Evolutionary conservation across 768 basidiomycete species (phyloP).

Genomic region (Lactarius sanguifluus): DNA sequence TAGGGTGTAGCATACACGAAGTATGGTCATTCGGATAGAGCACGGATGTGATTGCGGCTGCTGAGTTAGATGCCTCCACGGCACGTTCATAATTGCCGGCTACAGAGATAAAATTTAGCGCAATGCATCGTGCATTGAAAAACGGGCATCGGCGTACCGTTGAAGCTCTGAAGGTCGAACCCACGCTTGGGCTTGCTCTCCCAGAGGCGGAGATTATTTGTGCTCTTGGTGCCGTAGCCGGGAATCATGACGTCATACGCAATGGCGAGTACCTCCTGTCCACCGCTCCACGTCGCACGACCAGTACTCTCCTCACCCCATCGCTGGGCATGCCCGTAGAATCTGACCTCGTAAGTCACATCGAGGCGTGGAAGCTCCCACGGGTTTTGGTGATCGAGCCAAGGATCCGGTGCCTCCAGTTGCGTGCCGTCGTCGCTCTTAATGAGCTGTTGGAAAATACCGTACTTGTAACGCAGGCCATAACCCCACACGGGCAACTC

Average conservation of each 20-base stretch:
- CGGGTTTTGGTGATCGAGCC: conserved; percentile 85
- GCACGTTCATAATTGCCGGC: conserved; percentile 93
- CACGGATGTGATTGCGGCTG: conserved; percentile 91
- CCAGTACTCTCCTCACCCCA: conserved; percentile 51
- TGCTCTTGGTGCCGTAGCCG: conserved; percentile 78
- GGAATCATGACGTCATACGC: conserved; percentile 97
- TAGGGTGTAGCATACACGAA: conserved; percentile 35
- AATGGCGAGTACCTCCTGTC: conserved; percentile 90
- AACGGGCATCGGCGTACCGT: conserved; percentile 49
- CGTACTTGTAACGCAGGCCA: conserved; percentile 88
- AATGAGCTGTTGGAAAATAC: conserved; percentile 94
- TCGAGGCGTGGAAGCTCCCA: conserved; percentile 89
- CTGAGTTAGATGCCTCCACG: conserved; percentile 84
- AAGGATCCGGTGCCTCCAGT: conserved; percentile 90
- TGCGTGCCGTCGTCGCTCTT: conserved; percentile 74
- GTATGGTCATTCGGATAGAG: conserved; percentile 96
- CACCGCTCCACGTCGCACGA: conserved; percentile 77
- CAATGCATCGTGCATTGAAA: background rate
- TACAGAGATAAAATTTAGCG: conserved; percentile 33
- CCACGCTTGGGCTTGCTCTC: conserved; percentile 85
- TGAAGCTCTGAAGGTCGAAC: conserved; percentile 94
- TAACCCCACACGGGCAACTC: conserved; percentile 96
- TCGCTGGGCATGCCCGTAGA: conserved; percentile 83
- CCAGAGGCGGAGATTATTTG: conserved; percentile 87
- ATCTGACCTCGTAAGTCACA: conserved; percentile 80